A percentile compares a stretch with the other conserved stretches of the same genome.
phyloP scores from a whole-genome alignment of 1,284 basidiomycete genomes.

The Ganoderma multipileum region DNA sequence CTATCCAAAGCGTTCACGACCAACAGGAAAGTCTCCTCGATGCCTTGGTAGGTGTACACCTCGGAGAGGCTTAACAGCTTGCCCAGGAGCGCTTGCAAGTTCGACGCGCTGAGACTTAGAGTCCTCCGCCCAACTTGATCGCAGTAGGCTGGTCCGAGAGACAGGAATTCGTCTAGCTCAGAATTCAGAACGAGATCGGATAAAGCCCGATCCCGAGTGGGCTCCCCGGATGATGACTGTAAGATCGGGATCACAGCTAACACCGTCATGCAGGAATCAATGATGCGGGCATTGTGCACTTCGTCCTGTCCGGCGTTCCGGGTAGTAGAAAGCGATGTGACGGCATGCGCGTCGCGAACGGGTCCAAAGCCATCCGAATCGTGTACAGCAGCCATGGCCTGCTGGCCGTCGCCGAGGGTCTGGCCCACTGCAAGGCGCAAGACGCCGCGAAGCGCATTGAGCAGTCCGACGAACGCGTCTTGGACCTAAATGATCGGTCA shows the following conservation, averaged over 20 bases:
- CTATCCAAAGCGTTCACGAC: slow-evolving; percentile 70
- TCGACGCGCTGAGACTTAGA: slow-evolving; percentile 59
- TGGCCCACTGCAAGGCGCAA: slow-evolving; percentile 42
- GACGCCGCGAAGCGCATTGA: slow-evolving; percentile 46
- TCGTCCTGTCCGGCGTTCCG: slow-evolving; percentile 38
- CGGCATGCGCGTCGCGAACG: slow-evolving; percentile 51
- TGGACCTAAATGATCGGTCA: slow-evolving; percentile 54
- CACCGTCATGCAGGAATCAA: slow-evolving; percentile 60
- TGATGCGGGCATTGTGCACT: slow-evolving; percentile 41
- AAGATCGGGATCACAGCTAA: slow-evolving; percentile 65
- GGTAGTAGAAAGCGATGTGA: slow-evolving; percentile 24
- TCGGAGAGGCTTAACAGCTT: slow-evolving; percentile 60
- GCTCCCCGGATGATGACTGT: slow-evolving; percentile 60
- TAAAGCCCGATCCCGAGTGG: slow-evolving; percentile 69
- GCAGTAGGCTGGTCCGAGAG: slow-evolving; percentile 65
- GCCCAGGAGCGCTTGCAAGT: slow-evolving; percentile 60
- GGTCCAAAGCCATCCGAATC: slow-evolving; percentile 75
- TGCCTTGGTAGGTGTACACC: slow-evolving; percentile 65
- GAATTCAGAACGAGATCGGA: slow-evolving; percentile 63
- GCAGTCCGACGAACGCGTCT: slow-evolving; percentile 52
- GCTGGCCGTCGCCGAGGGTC: slow-evolving; percentile 1
- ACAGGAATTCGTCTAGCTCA: slow-evolving; percentile 59
- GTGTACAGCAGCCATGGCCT: slow-evolving; percentile 28
- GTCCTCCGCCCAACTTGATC: slow-evolving; percentile 59
- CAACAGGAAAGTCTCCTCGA: slow-evolving; percentile 61